Conservation (phyloP, 2,329 filamentous ascomycete species). For the Beauveria caledonica region DNA sequence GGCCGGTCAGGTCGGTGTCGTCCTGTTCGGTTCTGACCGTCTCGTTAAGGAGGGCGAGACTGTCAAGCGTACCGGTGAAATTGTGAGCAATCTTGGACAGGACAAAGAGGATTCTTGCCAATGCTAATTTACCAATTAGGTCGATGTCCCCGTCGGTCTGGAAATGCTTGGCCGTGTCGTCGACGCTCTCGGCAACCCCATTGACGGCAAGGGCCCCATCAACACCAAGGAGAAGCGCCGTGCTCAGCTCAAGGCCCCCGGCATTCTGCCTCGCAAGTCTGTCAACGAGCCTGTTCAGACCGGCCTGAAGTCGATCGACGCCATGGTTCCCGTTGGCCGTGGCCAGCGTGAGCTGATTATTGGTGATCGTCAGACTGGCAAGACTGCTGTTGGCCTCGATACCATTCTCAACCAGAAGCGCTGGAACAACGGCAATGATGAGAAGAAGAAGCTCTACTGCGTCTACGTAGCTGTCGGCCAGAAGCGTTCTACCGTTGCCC, state of each 20-base stretch:
- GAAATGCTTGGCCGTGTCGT: slow-evolving; percentile 96
- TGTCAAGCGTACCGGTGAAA: slow-evolving; percentile 98
- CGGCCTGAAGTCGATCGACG: slow-evolving; percentile 97
- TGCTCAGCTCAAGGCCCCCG: slow-evolving; percentile 97
- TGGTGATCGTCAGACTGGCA: slow-evolving; percentile 99
- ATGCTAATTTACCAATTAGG: slow-evolving; percentile 41
- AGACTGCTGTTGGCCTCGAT: slow-evolving; percentile 97
- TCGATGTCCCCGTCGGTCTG: slow-evolving; percentile 89
- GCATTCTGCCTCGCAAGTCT: slow-evolving; percentile 93
- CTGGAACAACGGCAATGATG: slow-evolving; percentile 83
- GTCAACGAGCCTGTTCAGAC: slow-evolving; percentile 99
- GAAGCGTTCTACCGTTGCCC: slow-evolving; percentile 98
- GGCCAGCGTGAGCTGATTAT: slow-evolving; percentile 99
- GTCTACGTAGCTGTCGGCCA: slow-evolving; percentile 98
- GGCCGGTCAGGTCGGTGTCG: slow-evolving; percentile 99
- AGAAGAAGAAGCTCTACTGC: slow-evolving; percentile 99
- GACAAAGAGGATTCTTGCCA: not conserved
- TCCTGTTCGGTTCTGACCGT: slow-evolving; percentile 99
- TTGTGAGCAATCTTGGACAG: slow-evolving; percentile 56
- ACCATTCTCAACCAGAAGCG: slow-evolving; percentile 99
- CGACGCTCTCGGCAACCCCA: slow-evolving; percentile 97
- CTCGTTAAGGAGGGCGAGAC: slow-evolving; percentile 99
- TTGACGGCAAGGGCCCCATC: slow-evolving; percentile 97
- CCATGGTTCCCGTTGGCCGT: slow-evolving; percentile 99
- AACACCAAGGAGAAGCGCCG: slow-evolving; percentile 86